These are phyloP conservation scores for Thozetella sp. DNA, from an alignment of 495 filamentous ascomycete genomes.

Conservation along the genomic window DNA sequence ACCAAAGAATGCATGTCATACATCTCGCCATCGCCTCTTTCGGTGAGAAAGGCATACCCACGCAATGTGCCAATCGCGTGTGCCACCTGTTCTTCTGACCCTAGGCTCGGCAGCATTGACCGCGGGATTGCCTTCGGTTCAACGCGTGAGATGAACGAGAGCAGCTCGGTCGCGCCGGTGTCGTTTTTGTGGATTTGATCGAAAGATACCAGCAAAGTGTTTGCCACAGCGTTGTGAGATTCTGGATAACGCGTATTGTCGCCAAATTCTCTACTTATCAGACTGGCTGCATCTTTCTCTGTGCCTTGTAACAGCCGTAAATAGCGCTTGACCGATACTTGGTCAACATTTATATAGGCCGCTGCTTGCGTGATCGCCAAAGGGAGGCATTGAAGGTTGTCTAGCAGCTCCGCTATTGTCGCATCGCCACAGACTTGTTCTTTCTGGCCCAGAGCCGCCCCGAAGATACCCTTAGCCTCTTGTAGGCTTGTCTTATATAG, in stretches of 20 bases:
- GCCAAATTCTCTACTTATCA: constrained; percentile 50
- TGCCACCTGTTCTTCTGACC: constrained; percentile 10
- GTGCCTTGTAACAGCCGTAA: constrained; percentile 36
- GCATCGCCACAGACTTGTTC: constrained; percentile 5
- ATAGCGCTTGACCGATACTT: constrained; percentile 34
- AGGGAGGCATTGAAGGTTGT: constrained; percentile 30
- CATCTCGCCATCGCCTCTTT: constrained; percentile 14
- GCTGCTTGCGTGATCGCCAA: constrained; percentile 44
- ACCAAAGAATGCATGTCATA: constrained; percentile 38
- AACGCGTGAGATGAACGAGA: constrained; percentile 46
- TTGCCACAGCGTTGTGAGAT: constrained; percentile 47
- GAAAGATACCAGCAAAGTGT: constrained; percentile 57
- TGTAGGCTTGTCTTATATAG: constrained; percentile 17
- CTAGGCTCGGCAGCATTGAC: constrained; percentile 24
- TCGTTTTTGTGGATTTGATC: constrained; percentile 37
- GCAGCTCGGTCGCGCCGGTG: constrained; percentile 29
- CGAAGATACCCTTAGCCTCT: constrained; percentile 21
- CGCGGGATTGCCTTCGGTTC: constrained; percentile 33
- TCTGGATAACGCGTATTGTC: constrained; percentile 38
- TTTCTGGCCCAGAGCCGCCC: constrained; percentile 17
- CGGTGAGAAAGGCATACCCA: constrained; percentile 23
- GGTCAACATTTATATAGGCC: constrained; percentile 41
- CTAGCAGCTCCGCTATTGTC: constrained; percentile 17
- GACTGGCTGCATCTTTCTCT: constrained; percentile 30
- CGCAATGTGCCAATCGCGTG: constrained; percentile 26